These are phyloP conservation scores for Debaryomyces udenii DNA, from an alignment of 1,139 yeast genomes.

Conservation along the genomic window DNA sequence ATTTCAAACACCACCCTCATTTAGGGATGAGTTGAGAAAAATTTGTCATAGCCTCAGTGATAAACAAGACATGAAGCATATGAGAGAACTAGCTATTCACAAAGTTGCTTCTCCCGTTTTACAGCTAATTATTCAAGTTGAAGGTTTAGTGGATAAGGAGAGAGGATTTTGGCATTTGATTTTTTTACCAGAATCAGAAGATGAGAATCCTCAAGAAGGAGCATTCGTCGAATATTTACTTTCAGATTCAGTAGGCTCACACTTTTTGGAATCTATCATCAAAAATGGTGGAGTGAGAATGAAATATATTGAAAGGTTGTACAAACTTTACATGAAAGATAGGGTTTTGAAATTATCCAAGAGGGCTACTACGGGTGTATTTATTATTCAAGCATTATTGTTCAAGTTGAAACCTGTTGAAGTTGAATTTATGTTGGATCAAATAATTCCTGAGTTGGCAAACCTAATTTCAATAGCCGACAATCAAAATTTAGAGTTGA, in stretches of 20 bases:
- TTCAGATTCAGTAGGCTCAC: slow-evolving; percentile 89
- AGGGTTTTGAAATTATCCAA: slow-evolving; percentile 71
- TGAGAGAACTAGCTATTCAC: slow-evolving; percentile 77
- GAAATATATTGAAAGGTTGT: slow-evolving; percentile 71
- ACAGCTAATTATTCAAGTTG: slow-evolving; percentile 79
- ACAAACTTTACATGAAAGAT: slow-evolving; percentile 70
- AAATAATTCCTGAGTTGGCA: slow-evolving; percentile 67
- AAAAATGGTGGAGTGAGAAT: slow-evolving; percentile 63
- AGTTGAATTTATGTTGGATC: slow-evolving; percentile 66
- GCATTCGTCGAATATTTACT: slow-evolving; percentile 82
- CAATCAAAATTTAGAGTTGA: slow-evolving; percentile 68
- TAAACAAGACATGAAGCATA: slow-evolving; percentile 45
- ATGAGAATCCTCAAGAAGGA: slow-evolving; percentile 65
- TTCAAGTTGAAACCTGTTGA: slow-evolving; percentile 62
- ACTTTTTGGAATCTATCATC: slow-evolving; percentile 76
- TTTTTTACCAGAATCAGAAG: slow-evolving; percentile 47
- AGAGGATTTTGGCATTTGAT: slow-evolving; percentile 66
- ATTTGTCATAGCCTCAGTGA: slow-evolving; percentile 41
- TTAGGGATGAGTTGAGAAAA: slow-evolving; percentile 61
- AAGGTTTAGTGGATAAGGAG: slow-evolving; percentile 74
- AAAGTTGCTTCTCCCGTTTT: slow-evolving; percentile 86
- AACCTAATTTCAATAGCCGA: slow-evolving; percentile 55
- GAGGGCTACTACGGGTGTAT: slow-evolving; percentile 81
- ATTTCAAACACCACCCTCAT: slow-evolving; percentile 73
- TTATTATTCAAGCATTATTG: slow-evolving; percentile 72